These are phyloP conservation scores for Apiospora sp. DNA, from an alignment of 2,329 filamentous ascomycete species.

Conservation along the genomic window DNA sequence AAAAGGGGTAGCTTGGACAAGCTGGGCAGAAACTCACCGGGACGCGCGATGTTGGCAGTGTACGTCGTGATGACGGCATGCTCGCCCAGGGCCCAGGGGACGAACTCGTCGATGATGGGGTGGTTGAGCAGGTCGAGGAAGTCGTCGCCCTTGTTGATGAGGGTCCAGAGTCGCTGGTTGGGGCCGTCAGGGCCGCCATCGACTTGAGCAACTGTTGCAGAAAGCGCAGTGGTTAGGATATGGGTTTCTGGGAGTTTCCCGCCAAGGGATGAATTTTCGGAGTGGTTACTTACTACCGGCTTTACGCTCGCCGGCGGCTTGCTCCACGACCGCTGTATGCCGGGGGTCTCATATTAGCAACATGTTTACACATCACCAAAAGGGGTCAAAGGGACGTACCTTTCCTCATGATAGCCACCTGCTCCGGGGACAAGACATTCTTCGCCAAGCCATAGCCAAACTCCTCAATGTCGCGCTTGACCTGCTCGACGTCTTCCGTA, in stretches of 20 bases:
- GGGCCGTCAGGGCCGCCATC: slow-evolving; percentile 12
- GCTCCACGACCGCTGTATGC: not conserved
- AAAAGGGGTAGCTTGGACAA: not conserved
- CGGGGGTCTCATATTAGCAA: too few species aligned
- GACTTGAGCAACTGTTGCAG: not conserved
- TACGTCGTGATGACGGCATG: slow-evolving; percentile 40
- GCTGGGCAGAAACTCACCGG: slow-evolving; percentile 26
- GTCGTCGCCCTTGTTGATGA: slow-evolving; percentile 29
- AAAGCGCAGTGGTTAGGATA: not conserved
- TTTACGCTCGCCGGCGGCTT: slow-evolving; percentile 10
- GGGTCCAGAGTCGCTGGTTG: slow-evolving; percentile 22
- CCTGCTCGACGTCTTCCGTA: slow-evolving; percentile 40
- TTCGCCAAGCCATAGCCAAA: slow-evolving; percentile 36
- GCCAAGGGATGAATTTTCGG: not conserved
- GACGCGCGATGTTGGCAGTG: slow-evolving; percentile 42
- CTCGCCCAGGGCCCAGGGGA: slow-evolving; percentile 40
- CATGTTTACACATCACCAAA: too few species aligned
- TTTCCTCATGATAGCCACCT: slow-evolving; percentile 18
- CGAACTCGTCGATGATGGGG: slow-evolving; percentile 38
- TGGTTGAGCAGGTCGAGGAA: slow-evolving; percentile 39
- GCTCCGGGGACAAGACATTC: not conserved
- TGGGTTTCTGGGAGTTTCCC: not conserved
- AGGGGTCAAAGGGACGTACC: too few species aligned
- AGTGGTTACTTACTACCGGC: not conserved
- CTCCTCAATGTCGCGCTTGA: slow-evolving; percentile 37